A percentile compares a stretch with the other conserved stretches of the same genome.
phyloP scores from a whole-genome alignment of 345 rosid species.

The Populus tremula region DNA sequence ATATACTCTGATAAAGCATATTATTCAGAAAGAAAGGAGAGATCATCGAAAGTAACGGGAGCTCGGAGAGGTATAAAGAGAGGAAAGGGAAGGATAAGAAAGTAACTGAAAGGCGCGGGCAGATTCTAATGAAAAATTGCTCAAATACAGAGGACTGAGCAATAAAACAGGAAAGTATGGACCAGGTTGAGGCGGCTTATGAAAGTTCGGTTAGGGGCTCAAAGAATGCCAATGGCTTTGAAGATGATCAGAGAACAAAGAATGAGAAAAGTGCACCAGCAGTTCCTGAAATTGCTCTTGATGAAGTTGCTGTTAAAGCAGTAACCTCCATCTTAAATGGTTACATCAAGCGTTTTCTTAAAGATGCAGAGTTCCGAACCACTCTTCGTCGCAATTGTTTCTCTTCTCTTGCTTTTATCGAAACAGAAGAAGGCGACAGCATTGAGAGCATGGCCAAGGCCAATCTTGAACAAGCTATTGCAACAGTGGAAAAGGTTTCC shows the following conservation, averaged over 20 bases:
- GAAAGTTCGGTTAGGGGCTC: conserved; percentile 32
- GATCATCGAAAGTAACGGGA: conserved; percentile 8
- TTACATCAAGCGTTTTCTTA: conserved; percentile 42
- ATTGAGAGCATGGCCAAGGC: conserved; percentile 40
- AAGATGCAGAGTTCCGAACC: conserved; percentile 36
- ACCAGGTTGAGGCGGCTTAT: conserved; percentile 13
- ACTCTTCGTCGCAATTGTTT: conserved; percentile 40
- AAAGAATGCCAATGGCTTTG: conserved; percentile 18
- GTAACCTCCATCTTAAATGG: conserved; percentile 51
- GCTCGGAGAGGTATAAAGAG: conserved; percentile 7
- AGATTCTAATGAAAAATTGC: conserved; percentile 23
- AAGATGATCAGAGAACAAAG: conserved; percentile 24
- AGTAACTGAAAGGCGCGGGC: conserved; percentile 14
- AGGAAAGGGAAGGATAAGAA: conserved; percentile 22
- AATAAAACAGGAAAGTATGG: conserved; percentile 30
- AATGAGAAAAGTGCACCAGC: conserved; percentile 15
- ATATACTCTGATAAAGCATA: conserved; percentile 29
- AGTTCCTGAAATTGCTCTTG: conserved; percentile 45
- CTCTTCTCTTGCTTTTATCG: conserved; percentile 36
- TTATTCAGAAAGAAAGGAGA: conserved; percentile 21
- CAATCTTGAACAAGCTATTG: conserved; percentile 51
- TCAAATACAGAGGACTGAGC: conserved; percentile 4
- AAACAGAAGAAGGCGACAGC: conserved; percentile 17
- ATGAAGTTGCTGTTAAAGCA: conserved; percentile 62
- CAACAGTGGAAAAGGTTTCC: conserved; percentile 43